These are phyloP conservation scores for Suillus variegatus DNA, from an alignment of 768 basidiomycete genomes.

Conservation along the genomic window DNA sequence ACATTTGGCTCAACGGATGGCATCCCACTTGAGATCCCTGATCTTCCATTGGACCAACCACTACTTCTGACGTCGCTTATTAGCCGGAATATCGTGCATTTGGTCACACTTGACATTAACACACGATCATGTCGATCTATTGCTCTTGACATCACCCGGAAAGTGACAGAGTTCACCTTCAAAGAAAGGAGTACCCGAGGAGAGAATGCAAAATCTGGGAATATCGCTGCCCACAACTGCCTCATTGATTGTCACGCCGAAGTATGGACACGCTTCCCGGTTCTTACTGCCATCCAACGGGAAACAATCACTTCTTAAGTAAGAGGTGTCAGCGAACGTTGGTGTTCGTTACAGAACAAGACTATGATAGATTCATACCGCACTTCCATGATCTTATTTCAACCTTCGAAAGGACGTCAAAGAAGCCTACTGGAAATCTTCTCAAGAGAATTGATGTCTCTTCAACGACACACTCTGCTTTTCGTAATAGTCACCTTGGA, in stretches of 20 bases:
- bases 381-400: constrained; percentile 49
- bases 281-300: constrained; percentile 51
- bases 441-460: constrained; percentile 41
- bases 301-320: constrained; percentile 39
- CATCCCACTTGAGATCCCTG: constrained; percentile 37
- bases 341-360: constrained; percentile 44
- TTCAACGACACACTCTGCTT: constrained; percentile 29
- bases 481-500: constrained; percentile 20
- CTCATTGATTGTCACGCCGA: constrained; percentile 57
- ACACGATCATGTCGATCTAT: constrained; percentile 39
- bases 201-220: constrained; percentile 14
- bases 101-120: constrained; percentile 40
- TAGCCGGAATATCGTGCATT: constrained; percentile 41
- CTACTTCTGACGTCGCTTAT: constrained; percentile 47
- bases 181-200: constrained; percentile 38
- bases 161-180: constrained; percentile 58
- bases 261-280: constrained; percentile 64
- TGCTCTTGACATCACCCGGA: constrained; percentile 53
- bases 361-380: constrained; percentile 34
- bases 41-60: constrained; percentile 19
- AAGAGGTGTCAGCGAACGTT: constrained; percentile 37
- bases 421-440: constrained; percentile 51
- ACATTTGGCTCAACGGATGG: constrained; percentile 56
- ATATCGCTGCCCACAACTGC: constrained; percentile 43
- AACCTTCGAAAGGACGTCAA: constrained; percentile 49